Percentiles rank a stretch among this genome's conserved stretches.
phyloP scores from a whole-genome alignment of 176 grass and related monocot genomes.

The Calamus simplicifolius region DNA sequence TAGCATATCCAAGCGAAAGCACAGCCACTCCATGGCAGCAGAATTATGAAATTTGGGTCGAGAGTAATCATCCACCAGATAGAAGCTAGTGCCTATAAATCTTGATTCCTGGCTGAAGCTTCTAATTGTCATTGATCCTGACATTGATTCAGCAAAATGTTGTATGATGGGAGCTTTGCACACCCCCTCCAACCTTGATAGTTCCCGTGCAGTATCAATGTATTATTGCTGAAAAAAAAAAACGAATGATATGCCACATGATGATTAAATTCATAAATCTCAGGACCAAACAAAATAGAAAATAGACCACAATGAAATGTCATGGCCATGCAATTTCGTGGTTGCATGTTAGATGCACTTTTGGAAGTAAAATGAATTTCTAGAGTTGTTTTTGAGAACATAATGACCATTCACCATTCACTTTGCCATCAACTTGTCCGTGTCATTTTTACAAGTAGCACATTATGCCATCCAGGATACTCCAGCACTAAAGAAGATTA shows the following conservation, averaged over 20 bases:
- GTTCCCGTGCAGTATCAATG: constrained; percentile 64
- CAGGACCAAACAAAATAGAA: too few relatives aligned
- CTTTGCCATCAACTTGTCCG: too few relatives aligned
- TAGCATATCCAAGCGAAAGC: constrained; percentile 52
- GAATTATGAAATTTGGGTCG: constrained; percentile 65
- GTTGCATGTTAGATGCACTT: too few relatives aligned
- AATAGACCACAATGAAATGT: too few relatives aligned
- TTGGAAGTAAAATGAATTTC: too few relatives aligned
- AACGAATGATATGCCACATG: neutral
- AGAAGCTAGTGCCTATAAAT: constrained; percentile 49
- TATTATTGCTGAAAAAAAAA: constrained; percentile 54
- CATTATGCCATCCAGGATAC: too few relatives aligned
- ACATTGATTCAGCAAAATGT: constrained; percentile 79
- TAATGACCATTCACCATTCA: too few relatives aligned
- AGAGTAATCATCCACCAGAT: constrained; percentile 58
- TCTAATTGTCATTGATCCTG: constrained; percentile 76
- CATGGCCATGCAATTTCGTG: too few relatives aligned
- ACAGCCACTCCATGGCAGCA: constrained; percentile 70
- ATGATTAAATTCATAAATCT: too few relatives aligned
- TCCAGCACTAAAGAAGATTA: too few relatives aligned
- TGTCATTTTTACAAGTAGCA: too few relatives aligned
- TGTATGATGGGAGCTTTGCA: constrained; percentile 91
- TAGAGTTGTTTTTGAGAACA: too few relatives aligned
- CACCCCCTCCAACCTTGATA: constrained; percentile 57
- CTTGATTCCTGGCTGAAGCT: constrained; percentile 66